A percentile compares a stretch with the other conserved stretches of the same genome.
Conservation (phyloP, 2,329 filamentous ascomycete genomes). For the Fusarium sp. region DNA sequence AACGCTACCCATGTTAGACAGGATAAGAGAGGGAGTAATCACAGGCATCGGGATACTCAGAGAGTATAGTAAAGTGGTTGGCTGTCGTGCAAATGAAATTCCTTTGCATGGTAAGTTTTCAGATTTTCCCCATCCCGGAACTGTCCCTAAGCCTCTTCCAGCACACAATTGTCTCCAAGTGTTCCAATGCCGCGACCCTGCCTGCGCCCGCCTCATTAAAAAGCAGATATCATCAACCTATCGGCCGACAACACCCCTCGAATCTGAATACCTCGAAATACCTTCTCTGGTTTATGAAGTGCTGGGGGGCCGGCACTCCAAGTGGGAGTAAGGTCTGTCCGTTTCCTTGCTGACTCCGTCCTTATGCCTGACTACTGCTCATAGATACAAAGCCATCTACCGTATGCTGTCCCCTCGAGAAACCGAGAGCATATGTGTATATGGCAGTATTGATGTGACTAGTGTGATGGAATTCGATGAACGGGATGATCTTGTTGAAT, state of each 20-base stretch:
- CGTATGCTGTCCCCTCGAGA: not conserved
- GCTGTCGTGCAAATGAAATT: conserved; percentile 23
- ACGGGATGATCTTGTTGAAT: not conserved
- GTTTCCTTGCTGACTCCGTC: not conserved
- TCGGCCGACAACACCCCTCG: conserved; percentile 9
- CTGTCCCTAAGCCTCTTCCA: not conserved
- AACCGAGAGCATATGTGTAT: not conserved
- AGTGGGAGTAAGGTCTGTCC: conserved; percentile 14
- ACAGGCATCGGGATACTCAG: conserved; percentile 13
- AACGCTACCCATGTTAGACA: conserved; percentile 4
- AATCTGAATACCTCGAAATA: conserved; percentile 16
- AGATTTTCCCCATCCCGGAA: not conserved
- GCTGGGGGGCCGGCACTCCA: conserved; percentile 10
- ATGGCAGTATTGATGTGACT: conserved; percentile 7
- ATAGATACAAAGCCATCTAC: conserved; percentile 9
- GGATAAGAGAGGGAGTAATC: conserved; percentile 11
- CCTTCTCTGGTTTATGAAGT: conserved; percentile 16
- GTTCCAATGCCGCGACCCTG: conserved; percentile 5
- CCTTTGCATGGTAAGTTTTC: conserved; percentile 18
- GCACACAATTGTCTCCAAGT: conserved; percentile 9
- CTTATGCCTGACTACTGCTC: not conserved
- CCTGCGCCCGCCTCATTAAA: conserved; percentile 1
- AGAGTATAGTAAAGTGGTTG: conserved; percentile 7
- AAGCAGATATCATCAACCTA: not conserved
- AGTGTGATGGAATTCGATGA: conserved; percentile 18